Conservation (phyloP, 495 filamentous ascomycete species). For the Hapsidospora chrysogenum region DNA sequence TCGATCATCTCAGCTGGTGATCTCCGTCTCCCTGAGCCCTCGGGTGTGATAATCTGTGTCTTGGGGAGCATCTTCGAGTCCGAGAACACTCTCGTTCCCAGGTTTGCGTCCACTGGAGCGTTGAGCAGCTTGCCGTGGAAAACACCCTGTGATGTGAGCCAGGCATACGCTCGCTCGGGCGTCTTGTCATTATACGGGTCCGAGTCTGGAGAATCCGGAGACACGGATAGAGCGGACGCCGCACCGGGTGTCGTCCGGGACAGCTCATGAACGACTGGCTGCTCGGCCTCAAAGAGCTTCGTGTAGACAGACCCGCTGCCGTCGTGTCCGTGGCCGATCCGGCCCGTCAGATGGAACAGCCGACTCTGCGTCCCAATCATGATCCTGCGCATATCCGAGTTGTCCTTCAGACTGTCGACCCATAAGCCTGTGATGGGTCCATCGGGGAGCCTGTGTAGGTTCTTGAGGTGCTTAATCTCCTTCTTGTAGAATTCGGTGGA, state of each 20-base stretch:
- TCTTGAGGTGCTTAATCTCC: constrained; percentile 81
- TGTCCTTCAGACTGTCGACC: constrained; percentile 51
- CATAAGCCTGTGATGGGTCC: constrained; percentile 68
- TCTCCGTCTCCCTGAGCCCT: constrained; percentile 43
- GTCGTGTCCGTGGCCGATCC: constrained; percentile 58
- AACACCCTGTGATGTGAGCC: constrained; percentile 79
- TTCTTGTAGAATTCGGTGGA: constrained; percentile 84
- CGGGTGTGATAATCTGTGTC: constrained; percentile 51
- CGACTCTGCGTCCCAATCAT: constrained; percentile 59
- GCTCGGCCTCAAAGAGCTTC: constrained; percentile 75
- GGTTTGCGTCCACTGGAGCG: constrained; percentile 26
- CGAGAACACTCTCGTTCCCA: constrained; percentile 49
- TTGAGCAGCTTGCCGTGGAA: constrained; percentile 62
- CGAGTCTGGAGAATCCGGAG: constrained; percentile 48
- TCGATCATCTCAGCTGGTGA: constrained; percentile 52
- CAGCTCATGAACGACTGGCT: constrained; percentile 54
- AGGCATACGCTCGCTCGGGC: constrained; percentile 65
- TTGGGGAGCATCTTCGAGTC: constrained; percentile 62
- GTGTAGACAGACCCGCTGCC: constrained; percentile 69
- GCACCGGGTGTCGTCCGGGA: constrained; percentile 33
- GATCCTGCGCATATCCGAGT: constrained; percentile 54
- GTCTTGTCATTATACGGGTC: constrained; percentile 13
- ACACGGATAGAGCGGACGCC: constrained; percentile 50
- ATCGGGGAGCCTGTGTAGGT: constrained; percentile 61
- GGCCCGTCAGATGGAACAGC: constrained; percentile 64